These are phyloP conservation scores for Trichoderma koningii DNA, from an alignment of 2,329 filamentous ascomycete species.

Conservation along the genomic window DNA sequence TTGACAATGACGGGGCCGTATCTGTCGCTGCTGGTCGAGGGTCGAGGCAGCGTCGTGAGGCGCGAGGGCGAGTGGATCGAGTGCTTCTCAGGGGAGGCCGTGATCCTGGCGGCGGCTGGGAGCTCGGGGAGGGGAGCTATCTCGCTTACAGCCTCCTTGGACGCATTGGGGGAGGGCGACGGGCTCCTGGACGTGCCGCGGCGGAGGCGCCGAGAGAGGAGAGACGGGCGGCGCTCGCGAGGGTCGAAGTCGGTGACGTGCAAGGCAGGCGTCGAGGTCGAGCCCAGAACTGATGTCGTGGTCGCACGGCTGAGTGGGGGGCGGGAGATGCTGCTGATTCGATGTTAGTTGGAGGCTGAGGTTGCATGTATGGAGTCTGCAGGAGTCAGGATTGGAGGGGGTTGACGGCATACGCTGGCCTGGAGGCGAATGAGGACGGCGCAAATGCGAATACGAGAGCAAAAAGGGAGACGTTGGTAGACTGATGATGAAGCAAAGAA, in stretches of 20 bases:
- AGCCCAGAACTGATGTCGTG: conserved; percentile 52
- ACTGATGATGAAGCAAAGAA: neutral
- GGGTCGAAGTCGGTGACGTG: conserved; percentile 54
- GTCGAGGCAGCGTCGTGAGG: conserved; percentile 44
- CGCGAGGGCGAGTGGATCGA: conserved; percentile 35
- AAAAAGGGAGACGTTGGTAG: neutral
- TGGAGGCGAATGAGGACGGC: conserved; percentile 3
- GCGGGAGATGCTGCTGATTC: conserved; percentile 33
- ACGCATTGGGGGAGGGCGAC: conserved; percentile 17
- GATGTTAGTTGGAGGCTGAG: conserved; percentile 8
- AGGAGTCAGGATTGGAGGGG: conserved; percentile 4
- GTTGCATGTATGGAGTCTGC: conserved; percentile 6
- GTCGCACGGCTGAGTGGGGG: conserved; percentile 36
- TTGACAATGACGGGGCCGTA: conserved; percentile 61
- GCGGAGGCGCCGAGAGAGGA: conserved; percentile 65
- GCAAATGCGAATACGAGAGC: conserved; percentile 22
- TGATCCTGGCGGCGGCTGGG: conserved; percentile 37
- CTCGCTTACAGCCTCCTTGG: conserved; percentile 23
- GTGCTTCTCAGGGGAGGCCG: conserved; percentile 36
- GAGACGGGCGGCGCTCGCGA: conserved; percentile 41
- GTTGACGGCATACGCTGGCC: conserved; percentile 17
- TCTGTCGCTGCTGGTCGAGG: conserved; percentile 50
- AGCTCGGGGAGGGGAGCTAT: conserved; percentile 34
- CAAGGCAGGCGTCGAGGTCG: conserved; percentile 64
- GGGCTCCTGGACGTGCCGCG: conserved; percentile 42